Evolutionary conservation across 371 early-diverging fungal genomes (phyloP).

Genomic region (Rhizopus microsporus): DNA sequence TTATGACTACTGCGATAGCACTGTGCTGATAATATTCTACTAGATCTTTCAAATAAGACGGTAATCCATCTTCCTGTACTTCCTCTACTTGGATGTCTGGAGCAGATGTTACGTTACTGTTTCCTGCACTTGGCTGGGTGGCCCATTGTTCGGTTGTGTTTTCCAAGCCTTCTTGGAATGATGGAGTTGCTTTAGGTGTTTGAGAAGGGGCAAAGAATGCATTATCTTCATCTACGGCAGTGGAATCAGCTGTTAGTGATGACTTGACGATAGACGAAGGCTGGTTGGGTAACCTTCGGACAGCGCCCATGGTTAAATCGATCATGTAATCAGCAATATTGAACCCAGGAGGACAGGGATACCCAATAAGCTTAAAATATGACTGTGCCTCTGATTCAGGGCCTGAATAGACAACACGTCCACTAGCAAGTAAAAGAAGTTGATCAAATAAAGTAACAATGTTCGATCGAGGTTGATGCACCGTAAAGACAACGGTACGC

Average conservation of each 20-base stretch:
- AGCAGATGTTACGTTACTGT: background rate
- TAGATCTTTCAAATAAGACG: slow-evolving; percentile 48
- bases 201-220: slow-evolving; percentile 14
- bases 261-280: background rate
- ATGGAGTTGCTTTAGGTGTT: background rate
- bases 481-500: slow-evolving; percentile 90
- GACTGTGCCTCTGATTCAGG: slow-evolving; percentile 47
- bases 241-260: background rate
- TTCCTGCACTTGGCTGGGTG: slow-evolving; percentile 31
- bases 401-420: slow-evolving; percentile 83
- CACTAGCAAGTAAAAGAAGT: slow-evolving; percentile 83
- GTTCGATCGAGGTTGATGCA: slow-evolving; percentile 95
- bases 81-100: slow-evolving; percentile 31
- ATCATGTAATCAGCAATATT: slow-evolving; percentile 92
- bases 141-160: slow-evolving; percentile 50
- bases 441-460: slow-evolving; percentile 90
- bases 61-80: slow-evolving; percentile 26
- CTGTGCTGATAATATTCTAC: slow-evolving; percentile 52
- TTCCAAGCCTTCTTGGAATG: slow-evolving; percentile 30
- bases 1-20: slow-evolving; percentile 34
- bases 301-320: slow-evolving; percentile 73
- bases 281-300: slow-evolving; percentile 28
- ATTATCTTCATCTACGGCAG: background rate
- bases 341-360: slow-evolving; percentile 85
- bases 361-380: slow-evolving; percentile 72